Evolutionary conservation across 441 rosid genomes (phyloP), one percentile per base, ranked within the genome.

Genomic region (Syzygium malaccense): DNA sequence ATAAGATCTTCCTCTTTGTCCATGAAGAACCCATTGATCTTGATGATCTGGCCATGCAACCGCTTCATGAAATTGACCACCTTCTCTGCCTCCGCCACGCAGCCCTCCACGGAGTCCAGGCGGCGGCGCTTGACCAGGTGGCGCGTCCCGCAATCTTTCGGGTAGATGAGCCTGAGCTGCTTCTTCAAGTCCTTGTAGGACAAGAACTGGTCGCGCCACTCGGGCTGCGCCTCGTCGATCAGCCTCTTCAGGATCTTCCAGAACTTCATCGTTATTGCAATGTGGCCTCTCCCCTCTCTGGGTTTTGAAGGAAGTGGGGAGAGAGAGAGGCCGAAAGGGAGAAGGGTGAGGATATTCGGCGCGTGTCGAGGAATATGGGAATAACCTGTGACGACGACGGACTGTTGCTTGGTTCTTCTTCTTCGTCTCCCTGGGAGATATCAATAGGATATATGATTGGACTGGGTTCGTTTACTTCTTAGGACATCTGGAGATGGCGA

Each of bases 1-100:
- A 93, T 55, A 62, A 91, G 92, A 49, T 94, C 95, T 91, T 93
- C 93, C 86, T 93, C 95, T 88, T 92, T 92, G 41, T 93, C 93
- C 55, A 90, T 86, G 84, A 91, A 92, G 92, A 94, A 94, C 14
- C 28, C 32, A 14, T 92, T 91, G 80, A 93, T 85, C 89, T 94
- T 93, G 53, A 92, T 86, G 41, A 94, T 60, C 89, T 94, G 93
- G 55, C 48, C 56, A 58, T 89, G 89, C 86, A 94, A 90, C 33
- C 91, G 51, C 37, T 58, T 86, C 17, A 87, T 57, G 90, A 94
- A 94, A 23, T 89, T 90, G 71, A 85, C 56, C 20, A 83, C 83
- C 33, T 68, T 37, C 68, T 84, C 75, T 48, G 37, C 55, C 45
- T 41, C 51, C n/a, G 14, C 51, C n/a, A 8, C 9, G 62, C 5